A percentile compares a stretch with the other conserved stretches of the same genome.
phyloP scores from a whole-genome alignment of 75 land plant species.

The Selaginella tamariscina region DNA sequence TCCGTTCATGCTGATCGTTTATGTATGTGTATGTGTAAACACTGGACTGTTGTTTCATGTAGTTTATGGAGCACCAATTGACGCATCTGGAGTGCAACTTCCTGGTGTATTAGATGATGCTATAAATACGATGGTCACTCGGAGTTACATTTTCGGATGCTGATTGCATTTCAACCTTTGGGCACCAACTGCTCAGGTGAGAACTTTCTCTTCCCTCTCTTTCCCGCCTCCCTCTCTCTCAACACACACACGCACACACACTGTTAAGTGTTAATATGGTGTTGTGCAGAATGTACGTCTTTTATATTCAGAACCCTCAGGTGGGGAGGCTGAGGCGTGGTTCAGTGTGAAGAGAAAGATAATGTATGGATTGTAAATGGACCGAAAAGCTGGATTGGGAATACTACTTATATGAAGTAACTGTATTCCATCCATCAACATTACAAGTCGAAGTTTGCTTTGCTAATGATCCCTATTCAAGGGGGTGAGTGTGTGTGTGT shows the following conservation, averaged over 20 bases:
- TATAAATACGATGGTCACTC: conserved; percentile 70
- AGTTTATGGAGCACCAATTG: conserved; percentile 47
- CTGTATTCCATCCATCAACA: conserved; percentile 64
- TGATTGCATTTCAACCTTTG: conserved; percentile 52
- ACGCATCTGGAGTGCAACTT: conserved; percentile 70
- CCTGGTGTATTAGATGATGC: conserved; percentile 86
- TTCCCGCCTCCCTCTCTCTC: background rate
- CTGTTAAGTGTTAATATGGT: background rate
- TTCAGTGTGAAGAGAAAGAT: conserved; percentile 51
- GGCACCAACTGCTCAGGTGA: conserved; percentile 96
- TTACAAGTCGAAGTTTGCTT: conserved; percentile 47
- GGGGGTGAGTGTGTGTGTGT: conserved; percentile 44
- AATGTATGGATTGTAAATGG: conserved; percentile 69
- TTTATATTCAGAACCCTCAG: conserved; percentile 43
- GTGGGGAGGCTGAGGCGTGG: conserved; percentile 34
- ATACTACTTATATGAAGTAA: conserved; percentile 74
- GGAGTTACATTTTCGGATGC: conserved; percentile 49
- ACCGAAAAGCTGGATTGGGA: conserved; percentile 71
- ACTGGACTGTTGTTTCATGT: too few species aligned
- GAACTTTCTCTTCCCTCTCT: conserved; percentile 9
- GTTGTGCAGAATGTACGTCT: conserved; percentile 37
- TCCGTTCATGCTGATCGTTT: too few species aligned
- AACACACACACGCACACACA: background rate
- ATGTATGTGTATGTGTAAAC: conserved; percentile 2
- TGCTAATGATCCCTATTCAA: conserved; percentile 89